A percentile compares a stretch with the other conserved stretches of the same genome.
phyloP scores from a whole-genome alignment of 495 filamentous ascomycete genomes.

The Xylaria bambusicola region DNA sequence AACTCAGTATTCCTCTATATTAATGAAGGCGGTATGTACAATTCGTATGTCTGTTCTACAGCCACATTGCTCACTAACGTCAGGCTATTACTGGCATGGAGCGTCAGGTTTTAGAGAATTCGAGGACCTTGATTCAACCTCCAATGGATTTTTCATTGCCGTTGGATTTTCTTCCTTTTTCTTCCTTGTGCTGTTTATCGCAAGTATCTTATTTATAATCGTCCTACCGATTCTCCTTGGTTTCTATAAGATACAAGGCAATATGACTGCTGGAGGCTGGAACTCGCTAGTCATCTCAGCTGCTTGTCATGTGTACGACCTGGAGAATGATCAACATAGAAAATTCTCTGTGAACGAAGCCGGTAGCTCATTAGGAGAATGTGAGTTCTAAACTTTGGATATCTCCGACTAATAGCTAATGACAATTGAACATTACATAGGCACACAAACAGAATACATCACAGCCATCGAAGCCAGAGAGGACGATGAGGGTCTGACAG shows the following conservation, averaged over 20 bases:
- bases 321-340: background rate
- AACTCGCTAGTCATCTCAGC: conserved; percentile 6
- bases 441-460: background rate
- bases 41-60: background rate
- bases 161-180: background rate
- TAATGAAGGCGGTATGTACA: conserved; percentile 16
- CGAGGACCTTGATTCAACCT: background rate
- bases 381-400: background rate
- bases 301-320: background rate
- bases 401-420: background rate
- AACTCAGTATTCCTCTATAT: conserved; percentile 17
- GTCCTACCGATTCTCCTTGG: background rate
- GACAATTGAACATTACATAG: background rate
- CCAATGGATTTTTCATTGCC: background rate
- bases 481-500: background rate
- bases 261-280: background rate
- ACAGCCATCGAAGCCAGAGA: background rate
- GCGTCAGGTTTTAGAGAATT: background rate
- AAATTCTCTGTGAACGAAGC: background rate
- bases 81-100: background rate
- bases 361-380: background rate
- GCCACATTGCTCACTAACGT: background rate
- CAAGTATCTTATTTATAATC: background rate
- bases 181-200: background rate
- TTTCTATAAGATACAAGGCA: background rate